Conservation (phyloP, 148 eudicot species). For the Amaranthus cruentus region DNA sequence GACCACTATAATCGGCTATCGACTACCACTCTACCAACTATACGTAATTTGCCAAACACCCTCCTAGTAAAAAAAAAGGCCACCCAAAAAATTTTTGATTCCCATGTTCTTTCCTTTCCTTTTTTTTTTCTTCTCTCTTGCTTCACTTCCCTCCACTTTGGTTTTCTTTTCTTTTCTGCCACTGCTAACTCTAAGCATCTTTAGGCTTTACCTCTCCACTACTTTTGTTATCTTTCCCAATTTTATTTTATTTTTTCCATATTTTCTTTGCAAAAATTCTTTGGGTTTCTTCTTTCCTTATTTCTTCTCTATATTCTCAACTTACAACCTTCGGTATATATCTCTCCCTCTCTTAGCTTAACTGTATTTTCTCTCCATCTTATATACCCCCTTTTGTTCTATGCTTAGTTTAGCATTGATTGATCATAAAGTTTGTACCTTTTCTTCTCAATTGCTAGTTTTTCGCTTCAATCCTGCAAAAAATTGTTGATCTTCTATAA, state of each 20-base stretch:
- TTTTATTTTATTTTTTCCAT: constrained; percentile 18
- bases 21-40: too few relatives aligned
- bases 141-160: constrained; percentile 22
- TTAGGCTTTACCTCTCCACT: constrained; percentile 39
- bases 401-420: constrained; percentile 18
- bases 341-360: constrained; percentile 21
- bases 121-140: not conserved
- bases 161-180: constrained; percentile 43
- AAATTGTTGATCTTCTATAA: constrained; percentile 8
- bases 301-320: constrained; percentile 4
- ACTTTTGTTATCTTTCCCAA: constrained; percentile 25
- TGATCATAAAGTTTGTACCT: constrained; percentile 44
- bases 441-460: constrained; percentile 10
- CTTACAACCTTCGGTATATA: constrained; percentile 15
- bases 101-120: constrained; percentile 21
- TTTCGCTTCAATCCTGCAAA: constrained; percentile 14
- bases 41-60: too few relatives aligned
- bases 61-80: not conserved
- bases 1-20: too few relatives aligned
- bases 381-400: constrained; percentile 23
- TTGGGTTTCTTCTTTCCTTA: constrained; percentile 13
- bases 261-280: constrained; percentile 3
- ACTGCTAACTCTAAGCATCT: constrained; percentile 52
- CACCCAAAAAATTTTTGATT: constrained; percentile 13
- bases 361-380: constrained; percentile 19